Conservation (phyloP, 345 rosid species). For the Turritis glabra region DNA sequence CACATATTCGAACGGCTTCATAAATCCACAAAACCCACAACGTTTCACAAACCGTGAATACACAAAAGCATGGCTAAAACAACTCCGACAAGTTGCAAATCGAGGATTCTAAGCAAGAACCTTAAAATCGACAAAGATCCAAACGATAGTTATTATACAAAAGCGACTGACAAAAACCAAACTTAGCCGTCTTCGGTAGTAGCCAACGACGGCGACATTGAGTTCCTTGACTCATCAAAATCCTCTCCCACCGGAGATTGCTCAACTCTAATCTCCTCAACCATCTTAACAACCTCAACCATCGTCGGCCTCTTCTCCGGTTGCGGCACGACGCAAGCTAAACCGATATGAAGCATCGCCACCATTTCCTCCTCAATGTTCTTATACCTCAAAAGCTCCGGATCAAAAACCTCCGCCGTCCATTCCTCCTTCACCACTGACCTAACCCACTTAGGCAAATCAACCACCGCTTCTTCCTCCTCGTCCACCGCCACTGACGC, state of each 20-base stretch:
- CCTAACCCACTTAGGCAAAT: constrained; percentile 91
- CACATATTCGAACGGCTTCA: neutral
- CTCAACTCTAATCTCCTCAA: constrained; percentile 89
- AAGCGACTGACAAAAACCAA: neutral
- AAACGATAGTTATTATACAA: constrained; percentile 11
- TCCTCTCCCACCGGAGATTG: constrained; percentile 94
- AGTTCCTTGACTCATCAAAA: constrained; percentile 84
- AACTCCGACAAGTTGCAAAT: constrained; percentile 16
- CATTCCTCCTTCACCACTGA: constrained; percentile 96
- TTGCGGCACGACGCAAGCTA: constrained; percentile 72
- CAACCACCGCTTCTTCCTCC: constrained; percentile 52
- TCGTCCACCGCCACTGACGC: constrained; percentile 63
- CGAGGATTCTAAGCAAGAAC: constrained; percentile 26
- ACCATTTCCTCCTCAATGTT: constrained; percentile 92
- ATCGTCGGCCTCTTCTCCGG: constrained; percentile 89
- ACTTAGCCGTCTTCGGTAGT: constrained; percentile 75
- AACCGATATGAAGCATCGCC: constrained; percentile 84
- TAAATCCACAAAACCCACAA: constrained; percentile 14
- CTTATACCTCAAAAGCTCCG: constrained; percentile 91
- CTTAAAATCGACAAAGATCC: neutral
- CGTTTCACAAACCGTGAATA: neutral
- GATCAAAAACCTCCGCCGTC: constrained; percentile 97
- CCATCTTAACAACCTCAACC: constrained; percentile 84
- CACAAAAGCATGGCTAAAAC: constrained; percentile 20
- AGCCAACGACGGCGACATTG: constrained; percentile 84